Evolutionary conservation across 371 early-diverging fungal species (phyloP).

Genomic region (Apophysomyces elegans): DNA sequence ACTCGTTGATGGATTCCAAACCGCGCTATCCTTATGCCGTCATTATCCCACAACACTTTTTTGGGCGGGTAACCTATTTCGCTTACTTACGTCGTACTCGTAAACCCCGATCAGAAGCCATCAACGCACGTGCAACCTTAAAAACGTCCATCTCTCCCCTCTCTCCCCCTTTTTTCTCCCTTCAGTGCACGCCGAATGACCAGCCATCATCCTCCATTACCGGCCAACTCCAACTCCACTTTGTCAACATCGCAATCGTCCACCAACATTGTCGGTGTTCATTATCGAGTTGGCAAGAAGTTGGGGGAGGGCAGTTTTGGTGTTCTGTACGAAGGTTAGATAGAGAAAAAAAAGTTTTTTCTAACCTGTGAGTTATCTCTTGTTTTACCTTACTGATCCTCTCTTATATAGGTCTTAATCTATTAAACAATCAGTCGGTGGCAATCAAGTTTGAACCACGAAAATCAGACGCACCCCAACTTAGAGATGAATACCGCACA

Average conservation of each 20-base stretch:
- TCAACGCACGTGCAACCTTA: constrained; percentile 20
- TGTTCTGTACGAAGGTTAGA: constrained; percentile 91
- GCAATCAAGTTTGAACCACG: constrained; percentile 95
- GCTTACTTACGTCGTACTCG: constrained; percentile 18
- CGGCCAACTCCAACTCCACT: constrained; percentile 11
- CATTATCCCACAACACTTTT: background rate
- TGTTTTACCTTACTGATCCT: constrained; percentile 10
- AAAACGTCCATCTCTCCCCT: constrained; percentile 3
- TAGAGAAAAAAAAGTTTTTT: background rate
- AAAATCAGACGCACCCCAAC: constrained; percentile 93
- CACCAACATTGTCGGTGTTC: constrained; percentile 79
- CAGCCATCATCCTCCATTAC: constrained; percentile 12
- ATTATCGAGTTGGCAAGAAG: constrained; percentile 89
- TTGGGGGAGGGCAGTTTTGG: constrained; percentile 96
- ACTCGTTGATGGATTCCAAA: background rate
- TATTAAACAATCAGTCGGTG: constrained; percentile 80
- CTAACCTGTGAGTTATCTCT: background rate
- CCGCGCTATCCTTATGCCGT: constrained; percentile 5
- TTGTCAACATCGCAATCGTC: constrained; percentile 13
- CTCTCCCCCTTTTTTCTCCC: constrained; percentile 1
- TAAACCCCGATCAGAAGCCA: constrained; percentile 52
- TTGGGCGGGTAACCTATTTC: constrained; percentile 1
- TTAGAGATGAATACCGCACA: constrained; percentile 90
- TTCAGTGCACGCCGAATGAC: constrained; percentile 8
- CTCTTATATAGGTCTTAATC: constrained; percentile 57